These are phyloP conservation scores for Schizophyllum amplum DNA, from an alignment of 1,284 basidiomycete species.

Conservation along the genomic window DNA sequence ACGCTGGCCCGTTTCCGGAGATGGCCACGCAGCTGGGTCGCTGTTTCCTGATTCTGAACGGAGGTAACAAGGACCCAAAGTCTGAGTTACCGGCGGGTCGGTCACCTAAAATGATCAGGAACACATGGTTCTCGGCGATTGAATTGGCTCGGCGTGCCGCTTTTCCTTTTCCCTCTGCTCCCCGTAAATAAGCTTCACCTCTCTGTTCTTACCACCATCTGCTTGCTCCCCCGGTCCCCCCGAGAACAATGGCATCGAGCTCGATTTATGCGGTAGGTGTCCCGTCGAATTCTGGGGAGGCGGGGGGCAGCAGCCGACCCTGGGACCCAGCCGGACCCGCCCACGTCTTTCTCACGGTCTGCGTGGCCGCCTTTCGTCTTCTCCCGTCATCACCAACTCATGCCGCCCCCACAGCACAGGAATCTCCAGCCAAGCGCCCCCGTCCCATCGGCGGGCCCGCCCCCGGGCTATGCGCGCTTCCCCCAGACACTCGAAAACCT, in stretches of 20 bases:
- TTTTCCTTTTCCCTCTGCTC: background rate
- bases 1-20: no score
- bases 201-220: background rate
- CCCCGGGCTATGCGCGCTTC: background rate
- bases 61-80: background rate
- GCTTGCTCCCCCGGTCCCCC: background rate
- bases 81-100: background rate
- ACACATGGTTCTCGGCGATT: background rate
- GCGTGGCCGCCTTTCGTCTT: background rate
- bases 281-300: background rate
- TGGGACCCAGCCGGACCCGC: background rate
- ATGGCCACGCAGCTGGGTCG: background rate
- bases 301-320: background rate
- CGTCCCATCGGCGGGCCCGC: background rate
- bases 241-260: background rate
- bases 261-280: background rate
- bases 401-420: background rate
- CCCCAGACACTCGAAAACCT: background rate
- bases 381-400: background rate
- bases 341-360: background rate
- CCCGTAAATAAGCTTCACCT: background rate
- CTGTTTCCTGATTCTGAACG: background rate
- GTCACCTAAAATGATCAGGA: background rate
- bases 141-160: background rate
- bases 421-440: background rate